These are phyloP conservation scores for Irpex lacteus DNA, from an alignment of 1,284 basidiomycete genomes.

Conservation along the genomic window DNA sequence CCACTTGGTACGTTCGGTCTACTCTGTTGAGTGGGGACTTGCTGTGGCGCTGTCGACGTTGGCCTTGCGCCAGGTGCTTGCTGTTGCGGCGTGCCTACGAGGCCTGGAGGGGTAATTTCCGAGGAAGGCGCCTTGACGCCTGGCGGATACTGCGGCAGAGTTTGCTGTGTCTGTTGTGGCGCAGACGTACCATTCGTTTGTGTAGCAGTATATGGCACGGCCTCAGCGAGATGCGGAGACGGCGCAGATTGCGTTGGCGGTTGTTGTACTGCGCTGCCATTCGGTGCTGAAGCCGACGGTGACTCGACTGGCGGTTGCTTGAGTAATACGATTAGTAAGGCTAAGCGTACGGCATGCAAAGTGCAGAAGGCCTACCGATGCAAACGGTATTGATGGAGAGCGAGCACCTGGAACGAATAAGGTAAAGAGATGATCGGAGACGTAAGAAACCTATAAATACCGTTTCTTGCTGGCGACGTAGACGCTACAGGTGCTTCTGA, in stretches of 20 bases:
- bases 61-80: slow-evolving; percentile 22
- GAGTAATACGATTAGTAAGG: slow-evolving; percentile 28
- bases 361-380: background rate
- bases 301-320: slow-evolving; percentile 26
- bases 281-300: slow-evolving; percentile 18
- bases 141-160: slow-evolving; percentile 58
- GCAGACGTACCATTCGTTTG: slow-evolving; percentile 21
- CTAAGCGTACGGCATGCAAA: background rate
- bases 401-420: slow-evolving; percentile 2
- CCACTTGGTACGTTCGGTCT: slow-evolving; percentile 34
- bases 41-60: slow-evolving; percentile 31
- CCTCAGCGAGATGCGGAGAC: slow-evolving; percentile 60
- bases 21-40: slow-evolving; percentile 25
- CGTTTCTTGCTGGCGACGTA: slow-evolving; percentile 46
- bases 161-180: slow-evolving; percentile 31
- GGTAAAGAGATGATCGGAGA: slow-evolving; percentile 3
- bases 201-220: slow-evolving; percentile 42
- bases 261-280: slow-evolving; percentile 19
- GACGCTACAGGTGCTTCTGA: slow-evolving; percentile 64
- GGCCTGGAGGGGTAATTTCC: slow-evolving; percentile 27
- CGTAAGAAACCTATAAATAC: slow-evolving; percentile 17
- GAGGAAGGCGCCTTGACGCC: slow-evolving; percentile 57
- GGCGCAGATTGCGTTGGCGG: slow-evolving; percentile 33
- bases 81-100: slow-evolving; percentile 22
- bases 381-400: slow-evolving; percentile 3